These are phyloP conservation scores for Mallotus nudiflorus DNA, from an alignment of 345 rosid genomes.

Conservation along the genomic window DNA sequence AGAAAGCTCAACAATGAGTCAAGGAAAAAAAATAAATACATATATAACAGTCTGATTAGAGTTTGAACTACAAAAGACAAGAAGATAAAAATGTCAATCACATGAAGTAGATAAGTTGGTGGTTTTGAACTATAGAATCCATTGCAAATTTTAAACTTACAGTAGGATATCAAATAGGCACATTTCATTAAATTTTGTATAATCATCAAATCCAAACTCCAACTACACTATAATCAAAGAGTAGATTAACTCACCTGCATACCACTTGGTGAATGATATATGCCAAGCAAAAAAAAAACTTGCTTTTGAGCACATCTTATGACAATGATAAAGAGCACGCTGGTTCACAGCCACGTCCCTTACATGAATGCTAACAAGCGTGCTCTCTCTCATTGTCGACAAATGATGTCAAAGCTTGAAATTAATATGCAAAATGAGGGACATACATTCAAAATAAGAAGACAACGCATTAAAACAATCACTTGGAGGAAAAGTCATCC, in stretches of 20 bases:
- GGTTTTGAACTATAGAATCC: too few species aligned
- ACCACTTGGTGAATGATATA: neutral
- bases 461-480: neutral
- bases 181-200: neutral
- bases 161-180: neutral
- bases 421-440: neutral
- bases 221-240: neutral
- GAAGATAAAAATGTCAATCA: too few species aligned
- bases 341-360: slow-evolving; percentile 10
- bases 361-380: slow-evolving; percentile 22
- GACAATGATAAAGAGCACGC: slow-evolving; percentile 35
- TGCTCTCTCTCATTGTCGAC: slow-evolving; percentile 33
- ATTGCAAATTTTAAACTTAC: too few species aligned
- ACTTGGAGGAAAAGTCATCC: too few species aligned
- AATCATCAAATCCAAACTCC: neutral
- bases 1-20: too few species aligned
- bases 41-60: too few species aligned
- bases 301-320: slow-evolving; percentile 6
- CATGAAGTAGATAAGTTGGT: too few species aligned
- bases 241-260: neutral
- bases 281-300: neutral
- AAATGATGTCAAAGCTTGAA: slow-evolving; percentile 6
- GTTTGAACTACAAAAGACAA: too few species aligned
- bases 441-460: neutral
- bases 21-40: too few species aligned